Evolutionary conservation across 345 rosid species (phyloP).

Genomic region (Gossypium thurberi): DNA sequence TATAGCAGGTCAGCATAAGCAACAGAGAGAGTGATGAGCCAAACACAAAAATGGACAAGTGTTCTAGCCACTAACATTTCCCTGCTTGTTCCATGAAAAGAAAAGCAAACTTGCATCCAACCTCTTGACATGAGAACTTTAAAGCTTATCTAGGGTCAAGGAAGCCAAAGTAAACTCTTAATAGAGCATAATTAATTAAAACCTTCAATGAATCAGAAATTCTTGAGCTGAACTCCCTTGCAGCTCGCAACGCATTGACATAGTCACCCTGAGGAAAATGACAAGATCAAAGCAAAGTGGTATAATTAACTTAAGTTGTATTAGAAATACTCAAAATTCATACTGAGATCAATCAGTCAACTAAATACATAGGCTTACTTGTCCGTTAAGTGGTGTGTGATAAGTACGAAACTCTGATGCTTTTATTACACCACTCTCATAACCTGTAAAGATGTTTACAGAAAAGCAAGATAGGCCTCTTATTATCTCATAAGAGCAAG

Average conservation of each 20-base stretch:
- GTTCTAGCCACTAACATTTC: not conserved
- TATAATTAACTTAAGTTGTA: not conserved
- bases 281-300: slow-evolving; percentile 7
- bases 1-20: not conserved
- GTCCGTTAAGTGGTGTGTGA: slow-evolving; percentile 85
- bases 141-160: not conserved
- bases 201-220: slow-evolving; percentile 75
- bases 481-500: slow-evolving; percentile 15
- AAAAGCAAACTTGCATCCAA: slow-evolving; percentile 1
- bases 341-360: slow-evolving; percentile 2
- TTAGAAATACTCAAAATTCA: not conserved
- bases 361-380: slow-evolving; percentile 37
- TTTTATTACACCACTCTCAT: slow-evolving; percentile 64
- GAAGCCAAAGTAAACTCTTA: not conserved
- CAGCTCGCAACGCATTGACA: slow-evolving; percentile 79
- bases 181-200: slow-evolving; percentile 11
- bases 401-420: slow-evolving; percentile 95
- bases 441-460: slow-evolving; percentile 41
- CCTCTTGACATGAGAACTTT: not conserved
- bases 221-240: slow-evolving; percentile 73
- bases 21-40: not conserved
- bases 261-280: slow-evolving; percentile 59
- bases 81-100: not conserved
- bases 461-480: not conserved
- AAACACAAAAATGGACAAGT: not conserved